These are phyloP conservation scores for Iris pallida DNA, from an alignment of 116 monocot species.

Conservation along the genomic window DNA sequence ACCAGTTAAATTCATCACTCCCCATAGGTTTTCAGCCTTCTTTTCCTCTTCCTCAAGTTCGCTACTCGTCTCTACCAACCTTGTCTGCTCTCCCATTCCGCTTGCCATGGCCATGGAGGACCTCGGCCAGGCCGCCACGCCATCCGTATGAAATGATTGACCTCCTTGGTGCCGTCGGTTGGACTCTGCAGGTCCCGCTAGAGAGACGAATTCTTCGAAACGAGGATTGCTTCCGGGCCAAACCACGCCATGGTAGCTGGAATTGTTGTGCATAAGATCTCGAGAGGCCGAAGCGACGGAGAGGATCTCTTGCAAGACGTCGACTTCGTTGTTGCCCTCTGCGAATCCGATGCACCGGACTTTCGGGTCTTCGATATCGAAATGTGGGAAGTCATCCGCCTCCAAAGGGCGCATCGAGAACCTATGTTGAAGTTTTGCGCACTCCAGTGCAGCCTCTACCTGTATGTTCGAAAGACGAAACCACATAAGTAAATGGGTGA, in stretches of 20 bases:
- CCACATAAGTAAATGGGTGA: background rate
- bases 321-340: background rate
- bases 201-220: no score
- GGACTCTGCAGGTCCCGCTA: no score
- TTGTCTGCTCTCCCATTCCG: background rate
- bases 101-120: no score
- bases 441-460: background rate
- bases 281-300: background rate
- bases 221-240: no score
- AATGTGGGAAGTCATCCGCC: background rate
- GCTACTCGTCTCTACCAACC: background rate
- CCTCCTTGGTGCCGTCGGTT: no score
- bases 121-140: no score
- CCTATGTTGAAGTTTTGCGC: background rate
- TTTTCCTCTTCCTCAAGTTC: background rate
- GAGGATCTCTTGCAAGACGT: background rate
- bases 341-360: background rate
- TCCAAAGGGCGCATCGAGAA: background rate
- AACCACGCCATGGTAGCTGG: background rate
- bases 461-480: background rate
- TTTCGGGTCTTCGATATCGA: background rate
- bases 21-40: background rate
- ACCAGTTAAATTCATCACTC: background rate
- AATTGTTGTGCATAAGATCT: background rate
- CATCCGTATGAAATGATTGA: no score